Evolutionary conservation across 345 rosid genomes (phyloP), one percentile per base, ranked within the genome.

Genomic region (Linum usitatissimum): DNA sequence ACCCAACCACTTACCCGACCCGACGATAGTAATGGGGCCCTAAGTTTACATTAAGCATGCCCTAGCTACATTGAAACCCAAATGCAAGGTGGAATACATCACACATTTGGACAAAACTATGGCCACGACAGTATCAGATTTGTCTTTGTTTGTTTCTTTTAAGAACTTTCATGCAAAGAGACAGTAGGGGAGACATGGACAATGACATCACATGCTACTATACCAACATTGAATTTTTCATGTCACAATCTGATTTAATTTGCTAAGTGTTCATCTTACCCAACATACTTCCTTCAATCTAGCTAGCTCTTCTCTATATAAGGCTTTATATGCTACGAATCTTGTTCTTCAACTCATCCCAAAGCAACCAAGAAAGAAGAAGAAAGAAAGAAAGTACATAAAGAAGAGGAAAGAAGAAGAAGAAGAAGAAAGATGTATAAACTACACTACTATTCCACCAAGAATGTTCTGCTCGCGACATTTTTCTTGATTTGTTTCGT

Each of bases 401-500:
- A 39, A 19, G 15, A 21, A 59, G 53, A 10, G 19, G 5, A 30
- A 23, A 2, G 23, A 40, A 60, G 60, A 5, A 34, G 38, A 15
- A 19, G 17, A 21, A 55, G 53, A 10, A 18, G 6, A 30, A 30
- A 2, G 36, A 23, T 53, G 71, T 12, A 21, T 21, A 57, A 57
- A 8, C 38, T 34, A 34, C 30, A 19, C 12, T 28, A 57, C 28
- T 0, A 23, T 23, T 57, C 34, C 49, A 23, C 6, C 83, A 76
- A 65, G 68, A 64, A 55, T 66, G 78, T 76, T 53, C 30, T 79
- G 68, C 65, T 83, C 39, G 66, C 76, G 18, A 58, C 68, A 30
- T 53, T 80, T 57, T 21, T 85, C 73, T 49, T 80, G 4, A 54
- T 79, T 65, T 78, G 77, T 79, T 71, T 80, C 77, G 9, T 73